A percentile compares a stretch with the other conserved stretches of the same genome.
Conservation (phyloP, 805 yeast genomes). For the Komagataella kurtzmanii region DNA sequence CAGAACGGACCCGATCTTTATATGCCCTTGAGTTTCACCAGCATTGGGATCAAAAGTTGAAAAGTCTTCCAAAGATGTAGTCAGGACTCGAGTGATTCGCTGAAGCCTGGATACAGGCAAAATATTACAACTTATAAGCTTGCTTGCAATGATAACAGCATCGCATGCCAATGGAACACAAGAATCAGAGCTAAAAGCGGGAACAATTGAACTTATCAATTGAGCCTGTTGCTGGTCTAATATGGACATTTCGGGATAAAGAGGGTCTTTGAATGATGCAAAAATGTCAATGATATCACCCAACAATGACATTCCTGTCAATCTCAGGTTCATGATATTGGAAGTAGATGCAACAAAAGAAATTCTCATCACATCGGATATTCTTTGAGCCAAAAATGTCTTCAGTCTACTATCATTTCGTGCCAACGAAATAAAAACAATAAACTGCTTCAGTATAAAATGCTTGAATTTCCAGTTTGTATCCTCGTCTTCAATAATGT, state of each 20-base stretch:
- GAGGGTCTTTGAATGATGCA: conserved; percentile 54
- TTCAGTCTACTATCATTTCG: conserved; percentile 22
- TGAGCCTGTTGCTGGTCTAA: conserved; percentile 93
- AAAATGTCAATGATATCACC: conserved; percentile 47
- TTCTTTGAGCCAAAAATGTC: conserved; percentile 25
- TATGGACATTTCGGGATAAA: conserved; percentile 55
- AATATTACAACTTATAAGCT: conserved; percentile 52
- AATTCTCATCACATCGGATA: conserved; percentile 58
- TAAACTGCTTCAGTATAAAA: conserved; percentile 31
- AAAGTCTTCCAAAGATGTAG: conserved; percentile 51
- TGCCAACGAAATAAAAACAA: conserved; percentile 26
- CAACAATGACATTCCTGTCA: conserved; percentile 53
- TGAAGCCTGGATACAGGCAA: conserved; percentile 33
- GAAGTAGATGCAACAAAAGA: conserved; percentile 78
- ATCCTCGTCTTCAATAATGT: conserved; percentile 33
- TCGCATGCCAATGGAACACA: conserved; percentile 60
- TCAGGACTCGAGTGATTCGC: conserved; percentile 51
- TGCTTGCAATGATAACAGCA: conserved; percentile 70
- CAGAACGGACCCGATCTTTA: conserved; percentile 44
- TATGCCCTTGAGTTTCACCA: conserved; percentile 19
- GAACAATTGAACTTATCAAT: conserved; percentile 77
- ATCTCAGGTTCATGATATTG: conserved; percentile 41
- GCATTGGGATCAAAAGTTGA: conserved; percentile 13
- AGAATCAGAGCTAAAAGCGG: conserved; percentile 68
- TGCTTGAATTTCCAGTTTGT: conserved; percentile 43